Conservation (phyloP, 2,329 filamentous ascomycete species). For the Botrytis fabae region DNA sequence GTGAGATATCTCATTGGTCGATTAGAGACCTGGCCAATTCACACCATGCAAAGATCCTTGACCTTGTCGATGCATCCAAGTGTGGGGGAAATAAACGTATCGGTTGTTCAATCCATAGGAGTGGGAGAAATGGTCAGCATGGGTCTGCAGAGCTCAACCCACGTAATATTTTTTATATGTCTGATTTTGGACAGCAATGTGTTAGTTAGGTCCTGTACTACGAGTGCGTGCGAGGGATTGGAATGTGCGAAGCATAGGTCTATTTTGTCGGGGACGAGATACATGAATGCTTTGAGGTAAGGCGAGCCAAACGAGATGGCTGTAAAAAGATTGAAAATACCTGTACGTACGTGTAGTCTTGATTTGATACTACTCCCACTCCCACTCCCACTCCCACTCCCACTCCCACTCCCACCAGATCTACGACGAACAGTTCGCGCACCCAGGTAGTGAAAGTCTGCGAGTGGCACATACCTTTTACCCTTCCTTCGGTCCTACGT, state of each 20-base stretch:
- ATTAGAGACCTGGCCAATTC: constrained; percentile 10
- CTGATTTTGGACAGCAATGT: background rate
- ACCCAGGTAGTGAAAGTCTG: background rate
- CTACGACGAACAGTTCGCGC: background rate
- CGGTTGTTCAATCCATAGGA: constrained; percentile 4
- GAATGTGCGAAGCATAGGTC: background rate
- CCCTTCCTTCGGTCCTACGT: background rate
- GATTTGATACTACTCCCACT: too few species aligned
- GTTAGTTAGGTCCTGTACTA: background rate
- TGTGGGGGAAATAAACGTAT: constrained; percentile 16
- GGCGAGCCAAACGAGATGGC: background rate
- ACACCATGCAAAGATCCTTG: background rate
- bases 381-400: too few species aligned
- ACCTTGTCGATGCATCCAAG: background rate
- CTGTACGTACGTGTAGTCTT: background rate
- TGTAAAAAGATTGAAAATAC: background rate
- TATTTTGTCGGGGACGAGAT: background rate
- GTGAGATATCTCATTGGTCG: background rate
- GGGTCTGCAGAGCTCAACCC: background rate
- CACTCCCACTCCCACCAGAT: too few species aligned
- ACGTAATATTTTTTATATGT: background rate
- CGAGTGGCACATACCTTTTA: background rate
- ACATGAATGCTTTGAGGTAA: background rate
- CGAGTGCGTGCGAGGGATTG: background rate
- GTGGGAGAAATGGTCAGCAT: constrained; percentile 16